Base-by-base conservation (phyloP, 75 land plant genomes). In the Pinus taeda region DNA sequence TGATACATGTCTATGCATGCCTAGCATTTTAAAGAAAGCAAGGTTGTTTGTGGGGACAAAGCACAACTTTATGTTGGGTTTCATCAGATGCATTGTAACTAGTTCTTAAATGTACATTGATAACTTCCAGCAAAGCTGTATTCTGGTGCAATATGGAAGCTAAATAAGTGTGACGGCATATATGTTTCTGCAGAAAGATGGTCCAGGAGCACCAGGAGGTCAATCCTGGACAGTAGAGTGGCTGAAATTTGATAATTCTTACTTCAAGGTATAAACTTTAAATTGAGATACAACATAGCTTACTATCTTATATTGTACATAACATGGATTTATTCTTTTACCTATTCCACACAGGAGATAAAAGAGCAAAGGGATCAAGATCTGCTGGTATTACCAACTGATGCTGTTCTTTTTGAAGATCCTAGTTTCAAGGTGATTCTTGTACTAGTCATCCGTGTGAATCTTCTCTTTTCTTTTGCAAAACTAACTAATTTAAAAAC, bases 201-300 rank as follows among this genome's bases (percentile, higher is more conserved):
- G 98, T 24, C 99, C 98, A 15, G 99, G 99, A 30, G 84, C 88
- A 49, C 96, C 99, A 18, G 99, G 99, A 62, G 99, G 99, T 20
- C 96, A 93, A 73, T 97, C 99, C 37, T 97, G 99, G 99, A 97
- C 99, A n/a, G 88, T 83, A 33, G 82, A 97, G 73, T 97, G 99
- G 99, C 73, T 97, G 80, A 93, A 95, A 79, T 97, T 97, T 85
- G 99, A 97, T 76, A 97, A 97, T 75, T 95, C 94, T 21, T 97
- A 97, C 81, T 97, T 97, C 82, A 91, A 83, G 83, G 97, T 92
- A 60, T 62, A 42, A 12, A 39, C n/a, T 42, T 42, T 4, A 57
- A 59, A n/a, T 15, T 65, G 60, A 57, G 33, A 69, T 55, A 22
- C 9, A 29, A 26, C 33, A 45, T 53, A 15, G 24, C 3, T 12